These are phyloP conservation scores for Tetrahymena elliotti DNA, from an alignment of 73 alveolate genomes.

Conservation along the genomic window DNA sequence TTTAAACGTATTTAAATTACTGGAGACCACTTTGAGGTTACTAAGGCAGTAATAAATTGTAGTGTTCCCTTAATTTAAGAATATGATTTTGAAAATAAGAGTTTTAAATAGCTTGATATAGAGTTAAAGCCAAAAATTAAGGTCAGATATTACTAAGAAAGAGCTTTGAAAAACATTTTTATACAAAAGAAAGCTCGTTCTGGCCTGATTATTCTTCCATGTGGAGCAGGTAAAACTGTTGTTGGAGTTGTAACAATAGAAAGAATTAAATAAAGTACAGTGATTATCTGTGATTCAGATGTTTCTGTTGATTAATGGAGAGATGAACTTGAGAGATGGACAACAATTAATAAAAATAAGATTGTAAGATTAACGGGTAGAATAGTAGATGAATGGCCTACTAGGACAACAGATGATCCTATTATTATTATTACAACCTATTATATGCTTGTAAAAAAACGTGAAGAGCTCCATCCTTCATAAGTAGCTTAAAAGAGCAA, in stretches of 20 bases:
- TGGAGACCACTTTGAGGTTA: slow-evolving; percentile 44
- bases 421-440: slow-evolving; percentile 57
- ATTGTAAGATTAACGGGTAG: slow-evolving; percentile 57
- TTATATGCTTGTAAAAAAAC: background rate
- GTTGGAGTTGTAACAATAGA: slow-evolving; percentile 66
- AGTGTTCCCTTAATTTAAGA: slow-evolving; percentile 63
- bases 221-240: slow-evolving; percentile 81
- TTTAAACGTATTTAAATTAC: slow-evolving; percentile 39
- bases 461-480: slow-evolving; percentile 3
- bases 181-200: slow-evolving; percentile 61
- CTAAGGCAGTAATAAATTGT: slow-evolving; percentile 19
- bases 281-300: slow-evolving; percentile 58
- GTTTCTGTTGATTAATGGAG: slow-evolving; percentile 46
- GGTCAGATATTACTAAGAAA: slow-evolving; percentile 58
- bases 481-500: slow-evolving; percentile 29
- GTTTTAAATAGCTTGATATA: slow-evolving; percentile 26
- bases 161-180: slow-evolving; percentile 65
- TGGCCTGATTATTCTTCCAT: slow-evolving; percentile 71
- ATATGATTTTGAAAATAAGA: slow-evolving; percentile 56
- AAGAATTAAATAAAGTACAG: slow-evolving; percentile 58
- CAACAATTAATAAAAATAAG: slow-evolving; percentile 17
- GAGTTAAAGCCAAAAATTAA: slow-evolving; percentile 48
- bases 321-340: slow-evolving; percentile 35
- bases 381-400: slow-evolving; percentile 41
- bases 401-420: slow-evolving; percentile 43